phyloP scores from a whole-genome alignment of 768 basidiomycete genomes.

The Leccinellum albellum region DNA sequence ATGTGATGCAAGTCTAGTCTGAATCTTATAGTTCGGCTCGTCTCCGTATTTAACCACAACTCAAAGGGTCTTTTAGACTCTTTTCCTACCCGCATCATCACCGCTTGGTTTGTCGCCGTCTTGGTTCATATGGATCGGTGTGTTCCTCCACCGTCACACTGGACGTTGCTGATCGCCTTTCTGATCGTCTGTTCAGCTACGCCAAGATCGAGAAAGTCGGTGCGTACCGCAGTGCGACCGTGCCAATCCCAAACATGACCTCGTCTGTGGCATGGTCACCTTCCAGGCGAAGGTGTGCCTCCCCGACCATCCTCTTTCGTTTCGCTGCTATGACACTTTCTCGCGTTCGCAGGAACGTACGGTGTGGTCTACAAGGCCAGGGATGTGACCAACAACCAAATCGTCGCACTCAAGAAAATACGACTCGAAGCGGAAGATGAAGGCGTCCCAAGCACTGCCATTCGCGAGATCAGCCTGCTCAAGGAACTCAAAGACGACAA shows the following conservation, averaged over 20 bases:
- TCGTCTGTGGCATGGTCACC: slow-evolving; percentile 15
- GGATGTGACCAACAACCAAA: slow-evolving; percentile 69
- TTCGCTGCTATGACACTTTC: slow-evolving; percentile 5
- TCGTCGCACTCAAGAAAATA: slow-evolving; percentile 99
- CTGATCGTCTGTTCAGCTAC: slow-evolving; percentile 56
- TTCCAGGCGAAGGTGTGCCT: slow-evolving; percentile 42
- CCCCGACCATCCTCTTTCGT: background rate
- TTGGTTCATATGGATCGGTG: slow-evolving; percentile 33
- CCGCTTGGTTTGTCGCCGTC: background rate
- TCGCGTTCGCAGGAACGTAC: slow-evolving; percentile 78
- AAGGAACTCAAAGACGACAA: slow-evolving; percentile 97
- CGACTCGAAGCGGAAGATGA: slow-evolving; percentile 97
- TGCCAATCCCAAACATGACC: slow-evolving; percentile 3
- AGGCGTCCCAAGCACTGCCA: slow-evolving; percentile 96
- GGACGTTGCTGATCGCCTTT: slow-evolving; percentile 14
- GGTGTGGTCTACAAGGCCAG: slow-evolving; percentile 98
- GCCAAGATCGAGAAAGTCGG: slow-evolving; percentile 98
- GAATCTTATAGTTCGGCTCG: slow-evolving; percentile 6
- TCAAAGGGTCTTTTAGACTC: background rate
- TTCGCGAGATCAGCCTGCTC: slow-evolving; percentile 94
- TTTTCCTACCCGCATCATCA: slow-evolving; percentile 6
- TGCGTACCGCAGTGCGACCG: slow-evolving; percentile 44
- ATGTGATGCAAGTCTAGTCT: slow-evolving; percentile 8
- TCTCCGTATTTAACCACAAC: slow-evolving; percentile 10
- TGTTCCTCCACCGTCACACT: slow-evolving; percentile 10